Evolutionary conservation across 139 green algal genomes (phyloP), one percentile per base, ranked within the genome.

Genomic region (Chlamydomonas incerta): DNA sequence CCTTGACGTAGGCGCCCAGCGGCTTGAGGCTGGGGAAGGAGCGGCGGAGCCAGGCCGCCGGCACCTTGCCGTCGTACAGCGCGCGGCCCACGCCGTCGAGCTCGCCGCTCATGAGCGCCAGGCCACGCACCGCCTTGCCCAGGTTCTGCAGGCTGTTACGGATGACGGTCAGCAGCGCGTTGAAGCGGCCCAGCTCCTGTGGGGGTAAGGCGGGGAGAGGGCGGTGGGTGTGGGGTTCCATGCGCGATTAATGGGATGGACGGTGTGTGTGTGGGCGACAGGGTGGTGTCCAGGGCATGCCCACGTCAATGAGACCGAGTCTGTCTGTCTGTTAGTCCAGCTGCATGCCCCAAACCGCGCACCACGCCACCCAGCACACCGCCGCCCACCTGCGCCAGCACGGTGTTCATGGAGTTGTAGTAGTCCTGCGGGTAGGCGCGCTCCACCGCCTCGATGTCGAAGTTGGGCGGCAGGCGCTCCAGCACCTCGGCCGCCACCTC

Each of bases 371-470:
- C 41, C 41, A 50, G 41, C 41, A 50, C 41, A 50, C 41, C 5
- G 6, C 8, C 41, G 55, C 85, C 23, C 76, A 92, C 89, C 90
- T 93, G 90, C 18, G 93, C 92, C 57, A 95, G 83, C 70, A 96
- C 93, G 14, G 94, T 97, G 90, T 97, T 97, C 90, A 97, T 97
- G 65, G 77, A 92, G 81, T 97, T 94, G 88, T 92, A 91, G 93
- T 97, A 97, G 85, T 92, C 90, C 66, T 96, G 92, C 2, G 95
- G 93, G 91, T 94, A 97, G 20, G 85, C 77, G 35, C 57, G 18
- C 72, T 91, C 80, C 47, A 95, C 94, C 10, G 83, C 87, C 74
- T 97, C 94, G 21, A 94, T 79, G 91, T 96, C 92, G 73, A 96
- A 96, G 69, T 90, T 87, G 33, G 87, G 63, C 14, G 93, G 93